Evolutionary conservation across 2,329 filamentous ascomycete species (phyloP), one percentile per base, ranked within the genome.

Genomic region (Pleomassaria siparia): DNA sequence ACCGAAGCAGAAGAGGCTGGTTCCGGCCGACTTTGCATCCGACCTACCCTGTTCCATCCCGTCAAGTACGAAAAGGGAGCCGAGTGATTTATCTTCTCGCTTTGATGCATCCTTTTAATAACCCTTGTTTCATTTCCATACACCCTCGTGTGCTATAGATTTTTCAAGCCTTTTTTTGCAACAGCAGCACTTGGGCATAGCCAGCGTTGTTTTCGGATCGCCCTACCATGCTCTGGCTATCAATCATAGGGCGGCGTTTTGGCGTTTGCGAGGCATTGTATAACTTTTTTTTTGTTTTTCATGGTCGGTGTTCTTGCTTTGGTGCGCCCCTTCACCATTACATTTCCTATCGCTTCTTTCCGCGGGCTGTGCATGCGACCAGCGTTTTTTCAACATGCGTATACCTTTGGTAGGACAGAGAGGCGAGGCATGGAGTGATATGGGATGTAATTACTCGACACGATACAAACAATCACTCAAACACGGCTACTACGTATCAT

Each of bases 21-120:
- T n/a, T 72, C 73, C 49, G 76, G 76, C 30, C 66, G 76, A 30
- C 69, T 79, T 62, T 79, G 76, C 59, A 62, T 78, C 54, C 65
- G 71, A 47, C 66, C 70, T 20, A 72, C 65, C 18, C 62, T 78
- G 30, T 73, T 74, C 59, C 76, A 79, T 56, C 76, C 76, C 4
- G 71, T 79, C 58, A 79, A 79, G 62, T 67, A 71, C 44, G 76
- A 79, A 55, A 64, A 64, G 41, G 71, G 72, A 13, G 69, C 64
- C 8, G 65, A 69, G 44, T 69, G 57, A 69, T 46, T 42, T 41
- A 13, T 40, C 43, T 30, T 44, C 39, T 37, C 40, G 20, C 22
- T 56, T 46, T 43, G 46, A 55, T 54, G 56, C 55, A 62, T 54
- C 50, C 49, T 53, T 64, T 62, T 63, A 62, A 63, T 63, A 37